Conservation (phyloP, 2,329 filamentous ascomycete species). For the Boeremia lycopersici region DNA sequence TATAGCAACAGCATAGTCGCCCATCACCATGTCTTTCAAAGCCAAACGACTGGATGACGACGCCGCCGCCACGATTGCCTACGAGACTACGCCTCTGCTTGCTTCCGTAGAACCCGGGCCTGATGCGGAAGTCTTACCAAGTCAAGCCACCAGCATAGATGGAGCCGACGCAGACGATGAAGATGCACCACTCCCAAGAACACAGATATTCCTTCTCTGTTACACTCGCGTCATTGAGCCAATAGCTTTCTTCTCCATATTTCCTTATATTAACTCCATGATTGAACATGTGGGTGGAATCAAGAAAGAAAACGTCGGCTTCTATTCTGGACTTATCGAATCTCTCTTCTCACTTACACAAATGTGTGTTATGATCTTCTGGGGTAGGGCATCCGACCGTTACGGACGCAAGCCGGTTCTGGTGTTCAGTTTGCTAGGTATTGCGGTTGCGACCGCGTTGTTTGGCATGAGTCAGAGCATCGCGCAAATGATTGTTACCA, state of each 20-base stretch:
- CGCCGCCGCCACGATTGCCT: constrained; percentile 2
- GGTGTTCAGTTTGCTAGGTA: constrained; percentile 68
- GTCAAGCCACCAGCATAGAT: constrained; percentile 3
- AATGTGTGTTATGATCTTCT: constrained; percentile 77
- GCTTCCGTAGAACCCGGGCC: constrained; percentile 23
- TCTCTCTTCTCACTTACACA: constrained; percentile 75
- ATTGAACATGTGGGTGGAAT: constrained; percentile 69
- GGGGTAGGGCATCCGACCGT: constrained; percentile 71
- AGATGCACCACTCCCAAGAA: constrained; percentile 33
- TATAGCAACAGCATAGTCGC: not conserved
- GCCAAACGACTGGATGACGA: not conserved
- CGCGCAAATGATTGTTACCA: constrained; percentile 76
- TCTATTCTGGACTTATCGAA: constrained; percentile 77
- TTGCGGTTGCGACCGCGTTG: constrained; percentile 64
- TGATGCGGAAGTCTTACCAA: constrained; percentile 17
- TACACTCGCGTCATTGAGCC: constrained; percentile 75
- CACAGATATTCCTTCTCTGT: constrained; percentile 74
- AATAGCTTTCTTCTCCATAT: constrained; percentile 82
- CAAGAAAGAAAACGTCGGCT: constrained; percentile 71
- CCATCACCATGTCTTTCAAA: not conserved
- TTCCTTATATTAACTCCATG: constrained; percentile 82
- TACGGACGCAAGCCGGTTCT: constrained; percentile 76
- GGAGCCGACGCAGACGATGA: constrained; percentile 25
- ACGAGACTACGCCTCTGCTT: constrained; percentile 41
- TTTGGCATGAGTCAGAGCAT: constrained; percentile 72